Conservation (phyloP, 2,329 filamentous ascomycete species). For the Trichothecium sympodiale region DNA sequence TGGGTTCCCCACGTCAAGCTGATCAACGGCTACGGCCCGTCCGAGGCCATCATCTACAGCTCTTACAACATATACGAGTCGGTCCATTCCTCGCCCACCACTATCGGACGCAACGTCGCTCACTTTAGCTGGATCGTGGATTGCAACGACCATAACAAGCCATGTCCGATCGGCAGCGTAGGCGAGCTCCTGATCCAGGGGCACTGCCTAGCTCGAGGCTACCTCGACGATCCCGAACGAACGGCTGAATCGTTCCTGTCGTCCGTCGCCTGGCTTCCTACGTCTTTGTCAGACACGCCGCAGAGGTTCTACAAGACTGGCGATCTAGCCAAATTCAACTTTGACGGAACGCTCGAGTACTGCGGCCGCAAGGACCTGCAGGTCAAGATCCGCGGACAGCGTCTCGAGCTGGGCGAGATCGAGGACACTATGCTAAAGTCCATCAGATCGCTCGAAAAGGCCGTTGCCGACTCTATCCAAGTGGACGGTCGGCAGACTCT, state of each 20-base stretch:
- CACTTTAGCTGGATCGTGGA: slow-evolving; percentile 7
- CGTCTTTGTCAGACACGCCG: neutral
- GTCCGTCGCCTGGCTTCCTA: slow-evolving; percentile 20
- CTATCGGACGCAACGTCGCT: slow-evolving; percentile 1
- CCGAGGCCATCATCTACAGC: slow-evolving; percentile 5
- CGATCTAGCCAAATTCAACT: slow-evolving; percentile 7
- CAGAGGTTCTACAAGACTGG: slow-evolving; percentile 8
- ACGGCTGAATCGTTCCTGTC: slow-evolving; percentile 37
- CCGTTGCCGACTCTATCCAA: neutral
- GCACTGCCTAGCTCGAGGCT: neutral
- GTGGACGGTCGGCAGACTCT: neutral
- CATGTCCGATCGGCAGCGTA: slow-evolving; percentile 9
- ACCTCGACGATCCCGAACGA: slow-evolving; percentile 16
- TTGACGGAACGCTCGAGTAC: slow-evolving; percentile 9
- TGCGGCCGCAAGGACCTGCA: slow-evolving; percentile 25
- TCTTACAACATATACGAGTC: neutral
- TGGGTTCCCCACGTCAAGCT: slow-evolving; percentile 6
- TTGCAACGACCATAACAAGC: slow-evolving; percentile 5
- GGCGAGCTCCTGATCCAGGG: slow-evolving; percentile 9
- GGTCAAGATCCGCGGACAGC: slow-evolving; percentile 30
- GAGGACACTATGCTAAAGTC: slow-evolving; percentile 4
- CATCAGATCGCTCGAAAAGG: neutral
- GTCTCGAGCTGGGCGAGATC: slow-evolving; percentile 10
- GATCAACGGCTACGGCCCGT: slow-evolving; percentile 8
- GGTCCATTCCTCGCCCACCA: neutral